Base-by-base conservation (phyloP, 106 monocot genomes). In the Iris macrosiphon region DNA sequence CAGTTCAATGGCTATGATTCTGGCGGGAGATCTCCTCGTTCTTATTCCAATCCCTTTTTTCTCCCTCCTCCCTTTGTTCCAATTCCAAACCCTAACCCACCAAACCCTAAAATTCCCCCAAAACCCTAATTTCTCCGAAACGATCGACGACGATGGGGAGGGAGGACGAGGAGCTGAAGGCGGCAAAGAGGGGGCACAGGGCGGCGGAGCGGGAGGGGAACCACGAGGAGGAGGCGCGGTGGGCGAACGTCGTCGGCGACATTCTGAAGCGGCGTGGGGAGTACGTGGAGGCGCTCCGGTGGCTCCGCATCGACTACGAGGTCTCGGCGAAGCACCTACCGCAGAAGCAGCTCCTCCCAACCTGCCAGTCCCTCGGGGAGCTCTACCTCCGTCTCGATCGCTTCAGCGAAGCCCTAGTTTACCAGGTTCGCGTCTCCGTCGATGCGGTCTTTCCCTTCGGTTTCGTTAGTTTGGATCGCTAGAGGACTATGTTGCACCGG, bases 331-430 rank as follows among this genome's bases (percentile, higher is more conserved):
- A 75, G 82, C 56, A 66, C 56, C 78, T 95, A 21, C 94, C 89
- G 2, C 68, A 76, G 58, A 81, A 85, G 65, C 94, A 95, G 62
- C 72, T 95, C 32, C 85, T 95, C 14, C 84, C 94, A n/a, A 85
- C 94, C 10, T 95, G 94, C 65, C 89, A 95, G 47, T 95, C 89
- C 6, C 68, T 95, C 4, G 94, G 94, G 12, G 94, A 95, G 63
- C 49, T 95, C 57, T 72, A 82, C 70, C 66, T 95, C 60, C 75
- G 89, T 18, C 84, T 95, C 47, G 73, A 74, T 7, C 75, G 54
- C 17, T 76, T 76, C 68, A 57, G 70, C 18, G 75, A 95, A 37
- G 94, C 88, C 15, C 79, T 89, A 22, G 5, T 59, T 17, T 89
- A 79, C 45, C 94, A 88, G 80, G 94, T 93, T 30, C 38, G 53